Conservation (phyloP, 768 basidiomycete genomes). For the Leccinum barrowsii region DNA sequence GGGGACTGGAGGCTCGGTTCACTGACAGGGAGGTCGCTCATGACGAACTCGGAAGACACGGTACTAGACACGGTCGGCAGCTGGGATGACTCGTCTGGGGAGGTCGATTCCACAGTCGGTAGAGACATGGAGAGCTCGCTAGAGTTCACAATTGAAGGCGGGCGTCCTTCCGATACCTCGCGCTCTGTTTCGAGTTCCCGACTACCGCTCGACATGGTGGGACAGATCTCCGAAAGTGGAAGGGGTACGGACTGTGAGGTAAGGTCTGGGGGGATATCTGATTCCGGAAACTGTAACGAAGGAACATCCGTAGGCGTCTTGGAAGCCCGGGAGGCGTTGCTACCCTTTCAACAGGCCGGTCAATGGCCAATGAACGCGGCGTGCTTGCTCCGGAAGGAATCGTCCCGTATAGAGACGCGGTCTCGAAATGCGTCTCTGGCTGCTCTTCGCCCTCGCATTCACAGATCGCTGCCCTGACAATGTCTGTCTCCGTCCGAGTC, state of each 20-base stretch:
- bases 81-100: slow-evolving; percentile 29
- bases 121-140: slow-evolving; percentile 23
- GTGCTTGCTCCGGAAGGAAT: slow-evolving; percentile 34
- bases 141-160: slow-evolving; percentile 19
- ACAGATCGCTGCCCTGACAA: slow-evolving; percentile 45
- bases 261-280: slow-evolving; percentile 15
- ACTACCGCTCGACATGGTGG: slow-evolving; percentile 21
- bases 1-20: slow-evolving; percentile 32
- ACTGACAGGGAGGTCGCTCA: slow-evolving; percentile 27
- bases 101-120: slow-evolving; percentile 31
- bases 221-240: slow-evolving; percentile 35
- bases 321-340: slow-evolving; percentile 22
- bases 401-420: slow-evolving; percentile 40
- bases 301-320: slow-evolving; percentile 27
- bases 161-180: slow-evolving; percentile 8
- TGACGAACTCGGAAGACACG: slow-evolving; percentile 36
- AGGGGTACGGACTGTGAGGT: slow-evolving; percentile 35
- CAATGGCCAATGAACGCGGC: slow-evolving; percentile 35
- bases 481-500: slow-evolving; percentile 35
- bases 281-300: slow-evolving; percentile 28
- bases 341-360: slow-evolving; percentile 22
- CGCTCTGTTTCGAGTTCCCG: slow-evolving; percentile 22
- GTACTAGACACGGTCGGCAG: slow-evolving; percentile 40
- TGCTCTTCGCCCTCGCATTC: slow-evolving; percentile 23
- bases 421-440: slow-evolving; percentile 51